A percentile compares a stretch with the other conserved stretches of the same genome.
Evolutionary conservation across 768 basidiomycete genomes (phyloP).

Genomic region (Trametes villosa): DNA sequence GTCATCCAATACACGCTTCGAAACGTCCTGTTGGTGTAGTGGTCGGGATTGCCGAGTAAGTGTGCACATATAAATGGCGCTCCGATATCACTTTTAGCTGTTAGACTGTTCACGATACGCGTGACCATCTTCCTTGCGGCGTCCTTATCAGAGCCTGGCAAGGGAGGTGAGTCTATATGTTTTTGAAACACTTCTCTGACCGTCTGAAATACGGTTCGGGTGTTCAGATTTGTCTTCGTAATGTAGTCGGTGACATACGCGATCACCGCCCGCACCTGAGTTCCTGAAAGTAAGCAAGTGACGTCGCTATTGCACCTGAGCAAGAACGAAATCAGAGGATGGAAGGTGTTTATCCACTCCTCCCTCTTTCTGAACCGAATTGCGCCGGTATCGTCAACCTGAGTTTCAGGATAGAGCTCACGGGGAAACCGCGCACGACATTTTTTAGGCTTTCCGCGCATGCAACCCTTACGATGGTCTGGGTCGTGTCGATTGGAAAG

Average conservation of each 20-base stretch:
- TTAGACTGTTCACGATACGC: not conserved
- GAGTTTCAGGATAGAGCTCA: conserved; percentile 17
- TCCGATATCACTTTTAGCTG: conserved; percentile 5
- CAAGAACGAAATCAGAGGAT: conserved; percentile 37
- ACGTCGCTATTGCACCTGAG: conserved; percentile 46
- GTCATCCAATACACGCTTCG: conserved; percentile 6
- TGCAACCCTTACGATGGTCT: not conserved
- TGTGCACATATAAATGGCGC: conserved; percentile 16
- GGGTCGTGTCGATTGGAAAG: not conserved
- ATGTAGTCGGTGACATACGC: conserved; percentile 50
- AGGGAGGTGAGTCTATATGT: not conserved
- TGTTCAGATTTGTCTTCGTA: conserved; percentile 35
- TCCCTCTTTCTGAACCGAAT: conserved; percentile 38
- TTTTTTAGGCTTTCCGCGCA: not conserved
- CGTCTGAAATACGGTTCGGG: not conserved
- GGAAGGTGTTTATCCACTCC: conserved; percentile 42
- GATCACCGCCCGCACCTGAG: conserved; percentile 42
- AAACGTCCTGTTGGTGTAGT: conserved; percentile 19
- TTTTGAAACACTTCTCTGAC: not conserved
- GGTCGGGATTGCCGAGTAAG: conserved; percentile 16
- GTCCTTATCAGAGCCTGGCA: conserved; percentile 23
- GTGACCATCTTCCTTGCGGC: not conserved
- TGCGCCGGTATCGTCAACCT: conserved; percentile 38
- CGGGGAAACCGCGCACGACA: not conserved
- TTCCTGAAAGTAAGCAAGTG: conserved; percentile 43